These are phyloP conservation scores for Arabis hirsuta DNA, from an alignment of 345 rosid genomes.

Conservation along the genomic window DNA sequence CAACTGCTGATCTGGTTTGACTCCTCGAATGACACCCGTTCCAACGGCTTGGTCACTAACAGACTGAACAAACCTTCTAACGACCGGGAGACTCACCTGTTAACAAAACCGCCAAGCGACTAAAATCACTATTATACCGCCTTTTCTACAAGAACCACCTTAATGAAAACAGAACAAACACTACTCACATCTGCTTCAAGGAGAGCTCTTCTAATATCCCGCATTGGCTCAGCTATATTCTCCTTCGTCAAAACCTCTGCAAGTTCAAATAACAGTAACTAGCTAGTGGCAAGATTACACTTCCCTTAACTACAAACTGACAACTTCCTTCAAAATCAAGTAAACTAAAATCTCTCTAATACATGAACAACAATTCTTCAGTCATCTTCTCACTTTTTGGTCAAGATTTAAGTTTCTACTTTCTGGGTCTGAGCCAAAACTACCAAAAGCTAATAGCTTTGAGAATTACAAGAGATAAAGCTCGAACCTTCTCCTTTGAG, in stretches of 20 bases:
- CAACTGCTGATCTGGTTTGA: slow-evolving; percentile 93
- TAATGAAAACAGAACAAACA: slow-evolving; percentile 12
- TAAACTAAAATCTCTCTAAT: neutral
- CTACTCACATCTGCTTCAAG: slow-evolving; percentile 96
- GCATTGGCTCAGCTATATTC: slow-evolving; percentile 94
- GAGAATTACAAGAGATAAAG: neutral
- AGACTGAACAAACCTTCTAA: slow-evolving; percentile 90
- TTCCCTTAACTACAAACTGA: neutral
- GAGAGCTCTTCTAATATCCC: slow-evolving; percentile 95
- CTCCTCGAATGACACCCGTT: slow-evolving; percentile 80
- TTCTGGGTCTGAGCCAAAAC: no score
- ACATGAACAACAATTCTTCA: no score
- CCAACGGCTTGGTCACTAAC: slow-evolving; percentile 95
- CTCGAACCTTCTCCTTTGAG: slow-evolving; percentile 90
- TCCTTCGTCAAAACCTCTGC: slow-evolving; percentile 93
- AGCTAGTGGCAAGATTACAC: slow-evolving; percentile 13
- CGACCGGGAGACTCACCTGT: slow-evolving; percentile 98
- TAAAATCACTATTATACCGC: slow-evolving; percentile 4
- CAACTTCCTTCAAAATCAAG: neutral
- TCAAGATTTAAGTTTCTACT: no score
- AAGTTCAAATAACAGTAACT: slow-evolving; percentile 36
- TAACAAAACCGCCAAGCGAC: slow-evolving; percentile 33
- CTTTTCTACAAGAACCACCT: neutral
- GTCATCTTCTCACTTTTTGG: no score
- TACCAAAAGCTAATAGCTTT: slow-evolving; percentile 5